Evolutionary conservation across 805 yeast species (phyloP).

Genomic region (Saccharomycopsis malanga): DNA sequence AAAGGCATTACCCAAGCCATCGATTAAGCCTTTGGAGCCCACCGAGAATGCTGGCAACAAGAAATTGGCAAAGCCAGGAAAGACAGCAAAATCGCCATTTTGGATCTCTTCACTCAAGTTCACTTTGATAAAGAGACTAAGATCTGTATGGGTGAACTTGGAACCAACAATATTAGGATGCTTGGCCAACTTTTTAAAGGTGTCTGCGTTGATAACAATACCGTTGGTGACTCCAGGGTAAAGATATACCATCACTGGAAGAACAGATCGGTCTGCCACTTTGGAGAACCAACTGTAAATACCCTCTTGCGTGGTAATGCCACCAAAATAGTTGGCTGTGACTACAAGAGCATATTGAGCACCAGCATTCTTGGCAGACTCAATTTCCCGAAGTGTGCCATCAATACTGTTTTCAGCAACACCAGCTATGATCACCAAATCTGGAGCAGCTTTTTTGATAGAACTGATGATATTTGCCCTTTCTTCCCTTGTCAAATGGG

Average conservation of each 20-base stretch:
- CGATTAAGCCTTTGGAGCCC: conserved; percentile 43
- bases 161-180: conserved; percentile 35
- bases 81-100: conserved; percentile 35
- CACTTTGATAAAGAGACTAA: conserved; percentile 39
- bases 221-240: conserved; percentile 35
- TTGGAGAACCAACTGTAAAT: conserved; percentile 28
- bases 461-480: conserved; percentile 28
- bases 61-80: conserved; percentile 49
- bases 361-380: conserved; percentile 28
- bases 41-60: conserved; percentile 40
- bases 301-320: conserved; percentile 30
- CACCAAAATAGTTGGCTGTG: conserved; percentile 32
- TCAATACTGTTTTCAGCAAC: conserved; percentile 26
- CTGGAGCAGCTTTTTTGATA: conserved; percentile 30
- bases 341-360: conserved; percentile 32
- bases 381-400: conserved; percentile 28
- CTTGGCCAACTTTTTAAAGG: conserved; percentile 26
- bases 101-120: conserved; percentile 38
- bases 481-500: conserved; percentile 30
- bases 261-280: conserved; percentile 30
- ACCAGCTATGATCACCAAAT: conserved; percentile 32
- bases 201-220: conserved; percentile 26
- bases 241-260: conserved; percentile 33
- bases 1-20: conserved; percentile 45
- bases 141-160: conserved; percentile 43